These are phyloP conservation scores for Fusarium staphyleae DNA, from an alignment of 2,329 filamentous ascomycete species.

Conservation along the genomic window DNA sequence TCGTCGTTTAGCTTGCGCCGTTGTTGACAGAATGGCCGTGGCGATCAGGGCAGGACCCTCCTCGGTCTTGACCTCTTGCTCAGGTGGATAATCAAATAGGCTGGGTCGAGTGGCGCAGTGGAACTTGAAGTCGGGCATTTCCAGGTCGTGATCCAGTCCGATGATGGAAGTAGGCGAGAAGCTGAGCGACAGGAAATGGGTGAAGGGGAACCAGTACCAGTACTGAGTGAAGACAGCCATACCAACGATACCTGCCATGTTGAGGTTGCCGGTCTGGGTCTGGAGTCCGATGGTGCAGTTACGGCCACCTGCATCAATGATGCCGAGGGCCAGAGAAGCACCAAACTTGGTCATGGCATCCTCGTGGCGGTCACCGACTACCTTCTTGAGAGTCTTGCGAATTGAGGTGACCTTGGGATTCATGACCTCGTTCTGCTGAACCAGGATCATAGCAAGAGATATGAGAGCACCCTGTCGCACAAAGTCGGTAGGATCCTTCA, in stretches of 20 bases:
- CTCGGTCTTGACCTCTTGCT: slow-evolving; percentile 93
- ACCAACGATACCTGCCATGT: slow-evolving; percentile 97
- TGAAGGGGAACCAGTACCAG: slow-evolving; percentile 99
- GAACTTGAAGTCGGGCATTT: slow-evolving; percentile 94
- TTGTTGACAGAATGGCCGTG: slow-evolving; percentile 94
- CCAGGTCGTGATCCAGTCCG: slow-evolving; percentile 89
- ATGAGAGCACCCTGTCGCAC: slow-evolving; percentile 96
- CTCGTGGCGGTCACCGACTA: slow-evolving; percentile 92
- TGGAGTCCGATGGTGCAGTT: slow-evolving; percentile 99
- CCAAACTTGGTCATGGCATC: slow-evolving; percentile 99
- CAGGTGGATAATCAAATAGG: slow-evolving; percentile 96
- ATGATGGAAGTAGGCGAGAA: slow-evolving; percentile 98
- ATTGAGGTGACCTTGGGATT: slow-evolving; percentile 94
- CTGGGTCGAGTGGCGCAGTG: slow-evolving; percentile 93
- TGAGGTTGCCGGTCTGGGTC: slow-evolving; percentile 96
- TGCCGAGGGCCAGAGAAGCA: slow-evolving; percentile 89
- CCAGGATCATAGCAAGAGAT: slow-evolving; percentile 94
- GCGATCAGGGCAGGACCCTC: slow-evolving; percentile 94
- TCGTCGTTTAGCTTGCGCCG: slow-evolving; percentile 93
- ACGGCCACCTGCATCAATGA: slow-evolving; percentile 95
- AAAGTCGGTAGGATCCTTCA: slow-evolving; percentile 98
- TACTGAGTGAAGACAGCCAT: slow-evolving; percentile 99
- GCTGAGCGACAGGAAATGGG: slow-evolving; percentile 93
- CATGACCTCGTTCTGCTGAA: slow-evolving; percentile 99
- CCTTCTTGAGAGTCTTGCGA: slow-evolving; percentile 92